phyloP scores from a whole-genome alignment of 495 filamentous ascomycete genomes.

The Neurospora sp. region DNA sequence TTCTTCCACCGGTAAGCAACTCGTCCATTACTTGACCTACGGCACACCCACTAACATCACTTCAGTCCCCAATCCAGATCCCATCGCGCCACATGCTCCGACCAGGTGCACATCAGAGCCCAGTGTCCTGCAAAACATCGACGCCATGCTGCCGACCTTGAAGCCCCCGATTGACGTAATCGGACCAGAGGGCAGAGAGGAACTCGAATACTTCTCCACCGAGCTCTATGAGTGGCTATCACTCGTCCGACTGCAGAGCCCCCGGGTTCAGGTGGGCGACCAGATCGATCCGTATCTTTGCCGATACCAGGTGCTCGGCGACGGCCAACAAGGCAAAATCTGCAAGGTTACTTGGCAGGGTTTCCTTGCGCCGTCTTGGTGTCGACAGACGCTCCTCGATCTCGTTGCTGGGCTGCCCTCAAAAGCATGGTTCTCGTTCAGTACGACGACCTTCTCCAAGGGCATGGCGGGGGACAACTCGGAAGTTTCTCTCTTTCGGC shows the following conservation, averaged over 20 bases:
- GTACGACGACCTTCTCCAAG: constrained; percentile 35
- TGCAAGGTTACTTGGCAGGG: constrained; percentile 46
- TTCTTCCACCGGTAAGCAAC: constrained; percentile 25
- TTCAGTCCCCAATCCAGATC: constrained; percentile 34
- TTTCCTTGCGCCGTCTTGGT: constrained; percentile 40
- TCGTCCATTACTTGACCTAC: neutral
- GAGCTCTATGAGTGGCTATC: constrained; percentile 79
- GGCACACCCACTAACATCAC: constrained; percentile 7
- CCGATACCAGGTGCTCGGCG: constrained; percentile 60
- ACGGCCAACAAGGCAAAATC: constrained; percentile 22
- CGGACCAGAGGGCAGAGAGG: constrained; percentile 24
- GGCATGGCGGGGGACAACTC: constrained; percentile 30
- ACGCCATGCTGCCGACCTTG: constrained; percentile 40
- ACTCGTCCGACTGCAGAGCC: constrained; percentile 59
- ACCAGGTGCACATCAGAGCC: constrained; percentile 32
- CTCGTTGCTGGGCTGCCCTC: constrained; percentile 29
- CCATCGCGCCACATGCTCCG: constrained; percentile 46
- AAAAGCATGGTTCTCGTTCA: constrained; percentile 41
- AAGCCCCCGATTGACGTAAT: constrained; percentile 29
- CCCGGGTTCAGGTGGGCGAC: constrained; percentile 57
- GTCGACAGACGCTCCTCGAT: constrained; percentile 28
- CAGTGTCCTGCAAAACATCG: constrained; percentile 19
- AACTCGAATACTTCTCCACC: constrained; percentile 50
- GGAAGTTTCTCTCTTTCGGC: constrained; percentile 37
- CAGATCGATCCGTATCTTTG: constrained; percentile 70